These are phyloP conservation scores for Candida silvicultrix DNA, from an alignment of 805 yeast species.

Conservation along the genomic window DNA sequence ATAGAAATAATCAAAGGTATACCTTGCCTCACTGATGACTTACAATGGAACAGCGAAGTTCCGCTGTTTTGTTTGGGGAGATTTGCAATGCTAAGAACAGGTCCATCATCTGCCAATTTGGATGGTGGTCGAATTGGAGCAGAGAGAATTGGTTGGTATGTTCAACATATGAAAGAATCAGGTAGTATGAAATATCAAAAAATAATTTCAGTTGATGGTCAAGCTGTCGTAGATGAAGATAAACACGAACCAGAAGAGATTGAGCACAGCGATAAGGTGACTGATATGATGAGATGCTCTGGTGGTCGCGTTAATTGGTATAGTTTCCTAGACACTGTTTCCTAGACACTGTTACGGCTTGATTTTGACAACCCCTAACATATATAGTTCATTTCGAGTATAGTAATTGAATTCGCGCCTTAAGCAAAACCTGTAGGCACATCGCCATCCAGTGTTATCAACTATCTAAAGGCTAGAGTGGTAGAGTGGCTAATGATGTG, in stretches of 20 bases:
- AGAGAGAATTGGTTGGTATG: constrained; percentile 32
- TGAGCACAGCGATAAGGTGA: background rate
- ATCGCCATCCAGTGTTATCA: no score
- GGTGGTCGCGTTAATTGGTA: background rate
- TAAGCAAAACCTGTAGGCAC: no score
- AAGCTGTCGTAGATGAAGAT: background rate
- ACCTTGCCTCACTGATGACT: constrained; percentile 38
- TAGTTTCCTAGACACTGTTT: background rate
- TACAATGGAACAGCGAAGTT: constrained; percentile 33
- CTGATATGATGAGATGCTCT: background rate
- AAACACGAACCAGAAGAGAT: background rate
- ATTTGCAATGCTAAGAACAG: constrained; percentile 34
- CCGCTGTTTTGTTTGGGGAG: constrained; percentile 38
- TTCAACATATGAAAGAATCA: constrained; percentile 5
- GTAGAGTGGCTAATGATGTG: no score
- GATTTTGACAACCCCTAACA: background rate
- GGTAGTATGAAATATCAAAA: background rate
- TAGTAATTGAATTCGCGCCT: no score
- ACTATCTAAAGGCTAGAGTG: no score
- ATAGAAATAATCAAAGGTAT: constrained; percentile 30
- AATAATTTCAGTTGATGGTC: background rate
- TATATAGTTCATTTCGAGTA: no score
- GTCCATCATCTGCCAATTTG: constrained; percentile 40
- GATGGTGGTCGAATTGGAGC: constrained; percentile 42
- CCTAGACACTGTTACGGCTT: background rate